Percentiles rank a stretch among this genome's conserved stretches.
phyloP scores from a whole-genome alignment of 306 rosid genomes.

The Quercus wislizeni region DNA sequence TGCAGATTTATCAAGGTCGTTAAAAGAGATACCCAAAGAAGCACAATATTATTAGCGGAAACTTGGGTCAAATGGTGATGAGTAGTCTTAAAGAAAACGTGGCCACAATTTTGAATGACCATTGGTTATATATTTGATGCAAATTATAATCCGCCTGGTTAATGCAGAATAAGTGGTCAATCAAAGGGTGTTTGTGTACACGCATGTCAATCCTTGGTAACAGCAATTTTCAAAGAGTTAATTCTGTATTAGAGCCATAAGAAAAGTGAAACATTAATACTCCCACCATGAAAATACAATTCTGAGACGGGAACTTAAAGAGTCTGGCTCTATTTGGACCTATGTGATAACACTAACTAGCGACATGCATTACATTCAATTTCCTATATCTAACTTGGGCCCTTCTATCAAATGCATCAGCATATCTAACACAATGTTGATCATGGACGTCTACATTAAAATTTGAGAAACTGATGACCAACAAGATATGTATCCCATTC shows the following conservation, averaged over 20 bases:
- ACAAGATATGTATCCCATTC: constrained; percentile 19
- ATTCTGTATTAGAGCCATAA: neutral
- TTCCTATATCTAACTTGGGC: constrained; percentile 22
- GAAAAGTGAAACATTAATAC: neutral
- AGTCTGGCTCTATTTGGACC: constrained; percentile 5
- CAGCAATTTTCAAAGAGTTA: neutral
- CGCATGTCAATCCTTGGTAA: too few relatives aligned
- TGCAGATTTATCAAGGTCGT: too few relatives aligned
- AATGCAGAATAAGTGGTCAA: too few relatives aligned
- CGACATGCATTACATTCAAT: constrained; percentile 20
- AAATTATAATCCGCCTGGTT: too few relatives aligned
- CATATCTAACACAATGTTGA: constrained; percentile 6
- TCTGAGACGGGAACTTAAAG: neutral
- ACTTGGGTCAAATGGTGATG: too few relatives aligned
- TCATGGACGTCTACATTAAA: constrained; percentile 20
- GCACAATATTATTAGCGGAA: too few relatives aligned
- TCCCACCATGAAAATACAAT: neutral
- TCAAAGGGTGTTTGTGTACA: too few relatives aligned
- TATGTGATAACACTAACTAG: constrained; percentile 6
- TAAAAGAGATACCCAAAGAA: too few relatives aligned
- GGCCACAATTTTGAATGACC: too few relatives aligned
- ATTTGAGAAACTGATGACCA: constrained; percentile 15
- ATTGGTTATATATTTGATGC: too few relatives aligned
- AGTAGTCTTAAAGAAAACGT: too few relatives aligned
- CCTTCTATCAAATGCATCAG: constrained; percentile 19